Conservation (phyloP, 2,329 filamentous ascomycete species). For the Cryoendolithus antarcticus region DNA sequence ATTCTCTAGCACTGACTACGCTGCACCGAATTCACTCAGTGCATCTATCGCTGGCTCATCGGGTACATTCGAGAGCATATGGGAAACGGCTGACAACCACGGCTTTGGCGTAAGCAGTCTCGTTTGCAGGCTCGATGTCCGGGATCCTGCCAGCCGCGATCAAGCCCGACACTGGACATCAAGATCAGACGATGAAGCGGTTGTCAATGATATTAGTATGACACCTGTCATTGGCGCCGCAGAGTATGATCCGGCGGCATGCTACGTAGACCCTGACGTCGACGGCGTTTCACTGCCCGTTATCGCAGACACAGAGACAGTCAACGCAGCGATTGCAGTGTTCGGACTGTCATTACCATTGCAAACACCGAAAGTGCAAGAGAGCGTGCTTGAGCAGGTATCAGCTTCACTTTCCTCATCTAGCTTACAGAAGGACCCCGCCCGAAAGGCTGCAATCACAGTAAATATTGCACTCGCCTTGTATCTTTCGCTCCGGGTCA, state of each 20-base stretch:
- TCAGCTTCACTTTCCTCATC: slow-evolving; percentile 74
- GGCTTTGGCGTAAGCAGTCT: slow-evolving; percentile 88
- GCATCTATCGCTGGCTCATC: slow-evolving; percentile 84
- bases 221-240: slow-evolving; percentile 66
- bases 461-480: slow-evolving; percentile 82
- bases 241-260: slow-evolving; percentile 75
- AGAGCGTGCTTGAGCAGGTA: slow-evolving; percentile 90
- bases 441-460: slow-evolving; percentile 77
- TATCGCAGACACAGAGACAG: slow-evolving; percentile 80
- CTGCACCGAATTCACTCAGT: slow-evolving; percentile 71
- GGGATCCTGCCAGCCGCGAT: slow-evolving; percentile 55
- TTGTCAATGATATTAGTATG: slow-evolving; percentile 44
- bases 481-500: slow-evolving; percentile 67
- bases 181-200: slow-evolving; percentile 47
- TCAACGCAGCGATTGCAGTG: slow-evolving; percentile 84
- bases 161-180: slow-evolving; percentile 33
- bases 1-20: slow-evolving; percentile 86
- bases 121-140: slow-evolving; percentile 61
- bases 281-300: slow-evolving; percentile 41
- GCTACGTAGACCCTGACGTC: slow-evolving; percentile 53
- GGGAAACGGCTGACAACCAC: slow-evolving; percentile 89
- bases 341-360: slow-evolving; percentile 86
- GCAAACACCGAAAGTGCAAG: slow-evolving; percentile 82
- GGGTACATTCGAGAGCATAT: slow-evolving; percentile 81
- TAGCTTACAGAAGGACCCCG: slow-evolving; percentile 70